phyloP scores from a whole-genome alignment of 768 basidiomycete genomes.

The Hericium erinaceus region DNA sequence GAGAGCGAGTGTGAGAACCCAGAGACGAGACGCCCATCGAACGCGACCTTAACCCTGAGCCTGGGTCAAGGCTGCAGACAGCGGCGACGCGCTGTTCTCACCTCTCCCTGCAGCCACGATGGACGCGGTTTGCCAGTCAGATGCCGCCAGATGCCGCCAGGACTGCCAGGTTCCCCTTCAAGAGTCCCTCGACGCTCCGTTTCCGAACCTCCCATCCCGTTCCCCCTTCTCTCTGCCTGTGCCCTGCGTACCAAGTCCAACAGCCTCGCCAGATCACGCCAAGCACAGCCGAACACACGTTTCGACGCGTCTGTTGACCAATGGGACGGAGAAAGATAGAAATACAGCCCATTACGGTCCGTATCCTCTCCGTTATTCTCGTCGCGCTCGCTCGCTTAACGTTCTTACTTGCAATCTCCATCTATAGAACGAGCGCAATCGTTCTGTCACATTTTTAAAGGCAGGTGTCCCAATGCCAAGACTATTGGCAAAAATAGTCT shows the following conservation, averaged over 20 bases:
- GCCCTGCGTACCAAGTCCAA: neutral
- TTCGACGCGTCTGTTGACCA: neutral
- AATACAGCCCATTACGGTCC: constrained; percentile 70
- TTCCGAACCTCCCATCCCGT: constrained; percentile 3
- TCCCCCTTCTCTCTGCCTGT: constrained; percentile 4
- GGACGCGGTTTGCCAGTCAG: constrained; percentile 7
- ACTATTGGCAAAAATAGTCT: constrained; percentile 32
- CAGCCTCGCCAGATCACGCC: neutral
- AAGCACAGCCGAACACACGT: constrained; percentile 1
- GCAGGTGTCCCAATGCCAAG: constrained; percentile 30
- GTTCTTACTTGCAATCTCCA: constrained; percentile 20
- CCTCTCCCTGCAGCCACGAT: neutral
- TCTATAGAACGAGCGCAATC: constrained; percentile 83
- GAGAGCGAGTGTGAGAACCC: no score
- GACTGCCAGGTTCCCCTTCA: constrained; percentile 3
- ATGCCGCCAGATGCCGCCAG: constrained; percentile 9
- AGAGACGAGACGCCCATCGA: no score
- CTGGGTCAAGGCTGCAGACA: constrained; percentile 5
- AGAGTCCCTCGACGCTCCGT: constrained; percentile 12
- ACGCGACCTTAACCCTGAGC: no score
- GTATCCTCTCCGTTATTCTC: constrained; percentile 24
- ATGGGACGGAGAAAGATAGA: constrained; percentile 80
- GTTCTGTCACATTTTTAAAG: constrained; percentile 87
- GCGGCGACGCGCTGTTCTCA: constrained; percentile 2
- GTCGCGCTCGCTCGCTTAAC: constrained; percentile 19